Evolutionary conservation across 2,329 filamentous ascomycete genomes (phyloP).

Genomic region (Cordyceps cateniannulata): DNA sequence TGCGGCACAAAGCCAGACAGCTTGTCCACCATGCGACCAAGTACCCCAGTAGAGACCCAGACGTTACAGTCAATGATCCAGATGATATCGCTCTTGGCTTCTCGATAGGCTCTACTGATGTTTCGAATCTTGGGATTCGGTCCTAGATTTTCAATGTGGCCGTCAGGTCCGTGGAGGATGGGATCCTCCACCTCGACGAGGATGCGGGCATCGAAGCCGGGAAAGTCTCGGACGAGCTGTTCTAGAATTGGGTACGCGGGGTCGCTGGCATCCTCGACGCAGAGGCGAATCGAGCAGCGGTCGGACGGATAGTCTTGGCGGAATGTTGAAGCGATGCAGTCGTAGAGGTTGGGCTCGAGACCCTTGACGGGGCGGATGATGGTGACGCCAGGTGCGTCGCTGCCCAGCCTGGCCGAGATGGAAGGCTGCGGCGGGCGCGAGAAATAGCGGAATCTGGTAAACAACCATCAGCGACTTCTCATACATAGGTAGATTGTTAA

Average conservation of each 20-base stretch:
- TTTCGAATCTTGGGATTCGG: constrained; percentile 99
- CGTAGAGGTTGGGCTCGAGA: constrained; percentile 81
- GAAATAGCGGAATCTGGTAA: constrained; percentile 44
- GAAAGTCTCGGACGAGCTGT: constrained; percentile 66
- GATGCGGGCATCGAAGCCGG: constrained; percentile 62
- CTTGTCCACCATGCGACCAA: constrained; percentile 83
- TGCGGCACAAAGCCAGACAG: constrained; percentile 60
- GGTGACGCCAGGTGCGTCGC: constrained; percentile 70
- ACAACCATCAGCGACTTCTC: background rate
- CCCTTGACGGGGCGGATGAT: constrained; percentile 92
- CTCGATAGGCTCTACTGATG: constrained; percentile 85
- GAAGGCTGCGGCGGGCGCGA: constrained; percentile 42
- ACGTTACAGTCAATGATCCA: constrained; percentile 98
- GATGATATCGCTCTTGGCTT: constrained; percentile 79
- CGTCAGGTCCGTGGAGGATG: constrained; percentile 49
- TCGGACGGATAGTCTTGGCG: constrained; percentile 71
- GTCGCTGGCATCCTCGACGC: constrained; percentile 68
- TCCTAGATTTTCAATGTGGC: constrained; percentile 57
- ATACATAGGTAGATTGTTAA: background rate
- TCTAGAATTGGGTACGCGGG: constrained; percentile 70
- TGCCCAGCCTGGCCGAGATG: constrained; percentile 42
- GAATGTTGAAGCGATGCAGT: constrained; percentile 84
- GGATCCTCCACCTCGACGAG: constrained; percentile 80
- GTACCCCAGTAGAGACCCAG: constrained; percentile 75
- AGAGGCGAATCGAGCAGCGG: constrained; percentile 75